Conservation (phyloP, 225 moss, liverwort and hornwort species). For the Physcomitrium patens region DNA sequence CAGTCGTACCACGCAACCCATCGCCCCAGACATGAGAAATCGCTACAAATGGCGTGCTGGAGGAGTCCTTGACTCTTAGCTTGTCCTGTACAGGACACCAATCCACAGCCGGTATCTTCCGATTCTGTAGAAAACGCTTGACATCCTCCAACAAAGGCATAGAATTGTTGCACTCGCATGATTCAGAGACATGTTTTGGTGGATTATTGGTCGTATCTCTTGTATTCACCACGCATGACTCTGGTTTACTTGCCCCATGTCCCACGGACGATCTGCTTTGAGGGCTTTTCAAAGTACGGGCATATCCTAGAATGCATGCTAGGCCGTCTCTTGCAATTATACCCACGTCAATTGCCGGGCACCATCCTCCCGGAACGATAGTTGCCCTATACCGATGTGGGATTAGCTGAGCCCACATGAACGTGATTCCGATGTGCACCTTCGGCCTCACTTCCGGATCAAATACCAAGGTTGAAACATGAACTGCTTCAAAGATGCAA, state of each 20-base stretch:
- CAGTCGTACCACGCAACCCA: slow-evolving; percentile 15
- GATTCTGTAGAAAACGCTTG: background rate
- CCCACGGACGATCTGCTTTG: background rate
- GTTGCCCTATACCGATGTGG: background rate
- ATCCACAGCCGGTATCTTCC: slow-evolving; percentile 8
- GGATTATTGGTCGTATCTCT: background rate
- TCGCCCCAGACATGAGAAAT: slow-evolving; percentile 24
- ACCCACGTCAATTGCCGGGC: background rate
- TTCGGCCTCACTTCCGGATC: background rate
- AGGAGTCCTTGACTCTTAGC: background rate
- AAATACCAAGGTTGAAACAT: background rate
- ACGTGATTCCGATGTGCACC: no score
- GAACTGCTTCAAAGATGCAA: background rate
- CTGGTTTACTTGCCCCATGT: background rate
- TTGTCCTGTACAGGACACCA: background rate
- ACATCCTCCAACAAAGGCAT: background rate
- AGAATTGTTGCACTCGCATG: background rate
- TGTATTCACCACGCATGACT: background rate
- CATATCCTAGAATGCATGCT: background rate
- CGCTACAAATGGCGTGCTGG: background rate
- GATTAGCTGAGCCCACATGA: background rate
- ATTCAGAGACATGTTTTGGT: background rate
- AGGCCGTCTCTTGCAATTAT: no score
- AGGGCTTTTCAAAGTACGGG: background rate
- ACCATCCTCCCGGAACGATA: background rate